These are phyloP conservation scores for Leccinum fibrillosum DNA, from an alignment of 768 basidiomycete genomes.

Conservation along the genomic window DNA sequence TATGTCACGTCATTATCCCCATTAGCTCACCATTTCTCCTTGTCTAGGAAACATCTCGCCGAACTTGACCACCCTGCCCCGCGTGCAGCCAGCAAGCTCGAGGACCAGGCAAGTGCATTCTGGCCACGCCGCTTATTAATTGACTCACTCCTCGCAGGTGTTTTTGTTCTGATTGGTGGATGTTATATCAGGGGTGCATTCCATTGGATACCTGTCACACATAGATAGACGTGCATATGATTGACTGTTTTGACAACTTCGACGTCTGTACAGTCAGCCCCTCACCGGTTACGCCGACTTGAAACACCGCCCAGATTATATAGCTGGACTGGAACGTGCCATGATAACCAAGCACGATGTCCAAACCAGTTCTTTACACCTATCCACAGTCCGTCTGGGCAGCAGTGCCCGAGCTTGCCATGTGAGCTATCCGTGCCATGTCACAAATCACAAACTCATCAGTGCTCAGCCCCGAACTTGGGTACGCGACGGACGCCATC, in stretches of 20 bases:
- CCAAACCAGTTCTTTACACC: conserved; percentile 33
- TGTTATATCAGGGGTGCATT: neutral
- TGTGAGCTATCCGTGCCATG: conserved; percentile 26
- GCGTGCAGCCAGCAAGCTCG: conserved; percentile 88
- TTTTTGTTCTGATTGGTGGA: conserved; percentile 36
- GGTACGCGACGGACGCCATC: conserved; percentile 35
- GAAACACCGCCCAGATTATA: neutral
- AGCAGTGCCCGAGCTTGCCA: conserved; percentile 38
- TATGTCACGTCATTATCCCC: neutral
- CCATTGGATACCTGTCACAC: conserved; percentile 1
- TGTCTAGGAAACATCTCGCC: conserved; percentile 76
- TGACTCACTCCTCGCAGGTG: conserved; percentile 30
- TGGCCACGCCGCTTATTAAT: neutral
- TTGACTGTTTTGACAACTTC: conserved; percentile 1
- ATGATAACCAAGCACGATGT: conserved; percentile 2
- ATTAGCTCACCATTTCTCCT: conserved; percentile 1
- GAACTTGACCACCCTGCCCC: conserved; percentile 87
- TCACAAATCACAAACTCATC: no score
- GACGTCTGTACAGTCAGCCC: neutral
- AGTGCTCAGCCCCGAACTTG: conserved; percentile 40
- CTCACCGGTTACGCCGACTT: neutral
- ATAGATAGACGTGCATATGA: conserved; percentile 7
- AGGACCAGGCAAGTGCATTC: conserved; percentile 60
- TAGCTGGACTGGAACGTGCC: neutral
- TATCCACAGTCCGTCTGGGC: conserved; percentile 40